Evolutionary conservation across 179 eudicot genomes (phyloP), one percentile per base, ranked within the genome.

Genomic region (Heliamphora ciliata): DNA sequence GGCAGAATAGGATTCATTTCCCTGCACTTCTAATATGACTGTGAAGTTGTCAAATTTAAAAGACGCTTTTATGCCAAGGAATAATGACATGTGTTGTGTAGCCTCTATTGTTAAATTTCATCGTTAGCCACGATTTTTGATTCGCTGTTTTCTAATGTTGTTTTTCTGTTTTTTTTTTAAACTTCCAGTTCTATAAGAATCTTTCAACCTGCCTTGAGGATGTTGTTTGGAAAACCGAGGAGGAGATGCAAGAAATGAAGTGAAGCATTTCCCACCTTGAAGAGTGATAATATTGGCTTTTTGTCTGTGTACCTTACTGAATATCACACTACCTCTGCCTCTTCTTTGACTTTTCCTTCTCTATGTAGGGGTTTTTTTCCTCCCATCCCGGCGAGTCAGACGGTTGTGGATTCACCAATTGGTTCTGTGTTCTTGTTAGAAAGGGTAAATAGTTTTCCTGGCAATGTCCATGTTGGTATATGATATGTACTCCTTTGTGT

Each of bases 191-290:
- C 83, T 96, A 92, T 70, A 94, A 96, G 71, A 92, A 86, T 40
- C 93, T 96, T 7, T 96, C 99, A 1, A 91, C 93, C 81, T 81
- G 94, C 84, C 91, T 96, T 4, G 85, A 91, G 76, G 96, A 93
- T 80, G 97, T 96, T 31, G 99, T 96, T 14, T 96, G 99, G 99
- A 96, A 94, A 91, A 92, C 98, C 0, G 40, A 31, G 40, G 98
- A 95, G 60, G 95, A 95, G 64, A 88, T 91, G 99, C 89, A 90
- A 79, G 85, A 76, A 50, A 75, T 40, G 75, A 81, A 79, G 75
- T 80, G 79, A 78, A 59, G 17, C 50, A 52, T 15, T 65, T 21
- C 44, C 71, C 18, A 52, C 13, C 51, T n/a, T 59, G 24, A 59
- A 40, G 52, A 18, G 15, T 52, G 44, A 21, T 18, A 52, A 51